phyloP scores from a whole-genome alignment of 2,329 filamentous ascomycete species.

The Cryphonectria naterciae region DNA sequence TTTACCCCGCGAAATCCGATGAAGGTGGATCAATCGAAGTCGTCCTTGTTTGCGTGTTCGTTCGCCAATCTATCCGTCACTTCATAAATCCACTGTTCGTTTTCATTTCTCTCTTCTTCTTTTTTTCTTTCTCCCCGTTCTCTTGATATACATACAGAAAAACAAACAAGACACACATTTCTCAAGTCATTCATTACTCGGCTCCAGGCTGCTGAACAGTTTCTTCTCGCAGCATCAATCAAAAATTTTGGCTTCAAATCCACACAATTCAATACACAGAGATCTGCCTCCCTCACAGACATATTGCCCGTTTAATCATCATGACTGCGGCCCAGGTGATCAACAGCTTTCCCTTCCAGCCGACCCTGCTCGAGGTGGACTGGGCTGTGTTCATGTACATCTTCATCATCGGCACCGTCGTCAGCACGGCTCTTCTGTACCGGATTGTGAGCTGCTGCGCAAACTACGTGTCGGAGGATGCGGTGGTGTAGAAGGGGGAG shows the following conservation, averaged over 20 bases:
- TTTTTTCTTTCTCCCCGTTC: background rate
- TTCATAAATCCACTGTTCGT: slow-evolving; percentile 20
- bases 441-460: slow-evolving; percentile 19
- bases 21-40: slow-evolving; percentile 6
- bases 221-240: background rate
- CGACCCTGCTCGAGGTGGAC: slow-evolving; percentile 21
- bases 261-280: background rate
- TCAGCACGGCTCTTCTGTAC: slow-evolving; percentile 15
- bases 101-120: background rate
- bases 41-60: background rate
- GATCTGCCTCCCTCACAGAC: background rate
- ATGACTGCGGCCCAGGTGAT: slow-evolving; percentile 21
- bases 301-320: background rate
- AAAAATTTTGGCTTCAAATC: background rate
- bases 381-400: slow-evolving; percentile 24
- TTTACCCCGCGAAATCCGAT: slow-evolving; percentile 4
- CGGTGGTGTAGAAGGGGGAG: slow-evolving; percentile 11
- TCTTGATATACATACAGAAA: background rate
- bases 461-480: slow-evolving; percentile 7
- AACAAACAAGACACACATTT: slow-evolving; percentile 1
- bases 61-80: background rate
- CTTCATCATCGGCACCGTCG: slow-evolving; percentile 16
- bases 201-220: slow-evolving; percentile 16
- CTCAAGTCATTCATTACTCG: background rate
- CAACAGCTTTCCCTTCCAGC: slow-evolving; percentile 22